Base-by-base conservation (phyloP, 2,329 filamentous ascomycete species). In the Macrophomina phaseolina region DNA sequence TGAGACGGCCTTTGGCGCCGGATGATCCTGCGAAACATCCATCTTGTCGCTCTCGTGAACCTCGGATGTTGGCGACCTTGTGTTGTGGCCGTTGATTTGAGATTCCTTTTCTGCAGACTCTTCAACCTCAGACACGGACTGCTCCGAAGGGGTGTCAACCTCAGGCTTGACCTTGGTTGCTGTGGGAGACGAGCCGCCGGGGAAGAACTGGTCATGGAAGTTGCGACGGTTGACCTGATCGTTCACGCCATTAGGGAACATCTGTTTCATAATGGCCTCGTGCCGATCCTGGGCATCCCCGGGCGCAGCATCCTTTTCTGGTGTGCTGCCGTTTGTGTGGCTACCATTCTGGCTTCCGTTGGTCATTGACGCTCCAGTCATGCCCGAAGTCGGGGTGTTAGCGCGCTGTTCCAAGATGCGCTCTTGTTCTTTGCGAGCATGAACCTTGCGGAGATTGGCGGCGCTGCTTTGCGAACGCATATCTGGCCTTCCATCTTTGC, bases 401-500 rank as follows among this genome's bases (percentile, higher is more conserved):
- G 45, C 34, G 11, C 46, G 58, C n/a, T 64, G 64, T 32, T 67
- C 67, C 38, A 48, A 4, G 8, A 58, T 64, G 23, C 64, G 62
- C 64, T 69, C 68, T 42, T 69, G 67, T 18, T 84, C 82, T 65
- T 83, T 84, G 67, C 81, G 79, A 30, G 82, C 81, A 70, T 84
- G 82, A 3, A 84, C 82, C 69, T 84, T 84, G 46, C 82, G 78
- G 14, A 84, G 71, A 67, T 84, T 84, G 56, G 82, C 82, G n/a
- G 82, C 82, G 12, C 81, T 83, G 68, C 80, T 82, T n/a, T 84
- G 81, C 36, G 80, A 82, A 11, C 83, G 80, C 81, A 83, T 84
- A 67, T 85, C 83, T 5, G 83, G 82, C 11, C 81, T 73, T 5
- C 83, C 83, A 66, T 85, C 83, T 69, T 85, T 85, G 49, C 83